Base-by-base conservation (phyloP, 176 grass and related monocot genomes). In the Triticum monococcum region DNA sequence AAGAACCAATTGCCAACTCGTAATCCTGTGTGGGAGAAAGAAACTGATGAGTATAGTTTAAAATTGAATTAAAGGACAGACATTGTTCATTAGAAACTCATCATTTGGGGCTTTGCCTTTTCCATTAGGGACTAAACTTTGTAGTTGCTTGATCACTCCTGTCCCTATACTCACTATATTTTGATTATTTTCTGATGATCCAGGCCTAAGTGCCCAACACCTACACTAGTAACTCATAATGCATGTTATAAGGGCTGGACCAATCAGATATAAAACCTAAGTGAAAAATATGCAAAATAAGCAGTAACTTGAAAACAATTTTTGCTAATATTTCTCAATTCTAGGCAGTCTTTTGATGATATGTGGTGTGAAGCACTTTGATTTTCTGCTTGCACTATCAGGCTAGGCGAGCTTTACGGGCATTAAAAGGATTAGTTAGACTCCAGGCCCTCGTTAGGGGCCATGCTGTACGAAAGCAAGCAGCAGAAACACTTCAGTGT, bases 401-500 rank as follows among this genome's bases (percentile, higher is more conserved):
- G 97, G 92, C 94, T 90, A 96, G 97, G 87, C 79, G 94, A 72
- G 97, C 97, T 59, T 92, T 98, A 84, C 85, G 94, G 65, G 93
- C 97, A 7, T 63, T 99, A 81, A 99, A 96, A 79, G 97, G 97
- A 78, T 87, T 99, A 24, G 94, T 99, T 79, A 94, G 94, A 84
- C 90, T 99, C 75, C 97, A 99, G 88, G 97, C 97, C 14, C 92
- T 99, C 70, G 94, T 92, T 77, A 87, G 97, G 75, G 97, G 97
- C 82, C 97, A 99, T 92, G 91, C 94, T 87, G 97, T 99, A 67
- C 94, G 97, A 85, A 99, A 96, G 73, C 92, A 99, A 91, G 97
- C 97, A 86, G 92, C 94, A 84, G 95, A 94, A 63, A 99, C 97
- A 84, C 97, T 99, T 86, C 92, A 95, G 43, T 96, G 94, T 87